These are phyloP conservation scores for Cryptococcus neoformans DNA, from an alignment of 1,284 basidiomycete genomes.

Conservation along the genomic window DNA sequence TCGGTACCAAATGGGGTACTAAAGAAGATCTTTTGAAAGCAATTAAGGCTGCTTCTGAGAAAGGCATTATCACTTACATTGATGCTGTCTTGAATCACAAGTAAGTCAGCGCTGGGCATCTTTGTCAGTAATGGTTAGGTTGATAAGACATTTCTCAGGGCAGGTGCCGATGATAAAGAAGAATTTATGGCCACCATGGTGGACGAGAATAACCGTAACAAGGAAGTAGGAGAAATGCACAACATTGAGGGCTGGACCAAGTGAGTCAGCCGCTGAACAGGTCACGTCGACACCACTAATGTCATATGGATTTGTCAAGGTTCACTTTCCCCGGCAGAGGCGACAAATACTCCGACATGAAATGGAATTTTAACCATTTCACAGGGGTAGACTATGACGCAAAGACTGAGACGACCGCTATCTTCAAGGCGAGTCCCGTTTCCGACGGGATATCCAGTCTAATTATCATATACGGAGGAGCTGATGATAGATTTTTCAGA, in stretches of 20 bases:
- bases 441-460: background rate
- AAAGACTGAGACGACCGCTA: constrained; percentile 60
- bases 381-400: constrained; percentile 84
- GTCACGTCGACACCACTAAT: background rate
- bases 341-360: constrained; percentile 59
- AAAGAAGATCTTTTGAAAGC: constrained; percentile 73
- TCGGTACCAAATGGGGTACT: constrained; percentile 85
- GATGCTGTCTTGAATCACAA: constrained; percentile 57
- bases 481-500: constrained; percentile 25
- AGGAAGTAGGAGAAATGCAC: constrained; percentile 59
- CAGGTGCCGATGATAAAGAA: constrained; percentile 77
- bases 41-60: constrained; percentile 52
- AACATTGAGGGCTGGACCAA: constrained; percentile 83
- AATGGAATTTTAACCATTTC: constrained; percentile 56
- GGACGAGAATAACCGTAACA: constrained; percentile 55
- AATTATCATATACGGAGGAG: too few relatives aligned
- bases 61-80: constrained; percentile 49
- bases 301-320: constrained; percentile 40
- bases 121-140: background rate
- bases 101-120: constrained; percentile 14
- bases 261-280: constrained; percentile 10
- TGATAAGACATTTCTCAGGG: constrained; percentile 18
- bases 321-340: constrained; percentile 60
- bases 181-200: constrained; percentile 72
- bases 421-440: constrained; percentile 49